A percentile compares a stretch with the other conserved stretches of the same genome.
These are phyloP conservation scores for Annulohypoxylon moriforme DNA, from an alignment of 495 filamentous ascomycete species.

Conservation along the genomic window DNA sequence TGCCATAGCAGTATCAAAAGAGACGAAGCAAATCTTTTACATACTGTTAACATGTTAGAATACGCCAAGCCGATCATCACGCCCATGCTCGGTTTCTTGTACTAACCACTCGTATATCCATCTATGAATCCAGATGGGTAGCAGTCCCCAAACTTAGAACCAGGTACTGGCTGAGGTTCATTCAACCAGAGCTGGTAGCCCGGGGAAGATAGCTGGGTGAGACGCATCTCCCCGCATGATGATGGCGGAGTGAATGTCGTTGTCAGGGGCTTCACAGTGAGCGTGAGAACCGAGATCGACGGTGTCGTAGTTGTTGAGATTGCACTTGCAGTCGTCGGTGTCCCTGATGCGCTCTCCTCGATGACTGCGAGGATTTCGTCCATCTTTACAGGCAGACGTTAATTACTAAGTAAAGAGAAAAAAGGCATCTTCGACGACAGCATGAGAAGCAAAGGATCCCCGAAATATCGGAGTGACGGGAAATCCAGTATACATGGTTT, in stretches of 20 bases:
- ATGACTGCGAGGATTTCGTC: background rate
- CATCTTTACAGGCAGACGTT: constrained; percentile 13
- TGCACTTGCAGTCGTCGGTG: background rate
- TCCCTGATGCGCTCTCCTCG: background rate
- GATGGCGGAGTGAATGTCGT: constrained; percentile 39
- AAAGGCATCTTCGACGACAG: background rate
- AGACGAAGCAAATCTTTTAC: constrained; percentile 2
- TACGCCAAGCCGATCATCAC: background rate
- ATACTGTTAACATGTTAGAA: constrained; percentile 28
- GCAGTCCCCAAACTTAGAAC: constrained; percentile 35
- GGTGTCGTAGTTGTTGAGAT: constrained; percentile 10
- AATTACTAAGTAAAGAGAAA: background rate
- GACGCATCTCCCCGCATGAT: constrained; percentile 36
- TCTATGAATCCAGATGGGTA: constrained; percentile 33
- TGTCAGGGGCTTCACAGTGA: constrained; percentile 35
- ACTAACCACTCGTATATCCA: constrained; percentile 43
- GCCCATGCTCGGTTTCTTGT: background rate
- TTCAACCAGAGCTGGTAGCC: constrained; percentile 40
- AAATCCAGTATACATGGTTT: constrained; percentile 11
- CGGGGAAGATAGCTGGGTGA: constrained; percentile 37
- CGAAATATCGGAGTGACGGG: background rate
- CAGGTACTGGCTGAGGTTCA: constrained; percentile 35
- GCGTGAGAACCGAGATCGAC: constrained; percentile 24
- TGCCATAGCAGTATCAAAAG: background rate
- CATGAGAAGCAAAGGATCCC: constrained; percentile 2